These are phyloP conservation scores for Lachancea waltii DNA, from an alignment of 805 yeast species.

Conservation along the genomic window DNA sequence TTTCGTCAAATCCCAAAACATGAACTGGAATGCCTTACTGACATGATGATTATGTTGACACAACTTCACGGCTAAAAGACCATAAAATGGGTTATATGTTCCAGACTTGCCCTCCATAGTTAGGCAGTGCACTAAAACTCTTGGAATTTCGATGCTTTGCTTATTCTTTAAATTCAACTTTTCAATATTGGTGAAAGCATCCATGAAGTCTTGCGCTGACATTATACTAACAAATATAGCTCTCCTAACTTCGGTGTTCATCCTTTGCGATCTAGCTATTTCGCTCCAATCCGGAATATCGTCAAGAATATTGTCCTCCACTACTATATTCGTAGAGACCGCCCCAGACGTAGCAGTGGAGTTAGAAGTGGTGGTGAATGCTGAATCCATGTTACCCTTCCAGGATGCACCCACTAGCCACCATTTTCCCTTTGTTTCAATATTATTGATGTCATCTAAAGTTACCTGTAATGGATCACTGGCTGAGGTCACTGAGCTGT, in stretches of 20 bases:
- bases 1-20: constrained; percentile 79
- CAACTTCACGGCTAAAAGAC: constrained; percentile 66
- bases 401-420: constrained; percentile 99
- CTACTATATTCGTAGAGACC: constrained; percentile 32
- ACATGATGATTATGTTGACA: constrained; percentile 62
- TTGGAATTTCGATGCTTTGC: constrained; percentile 83
- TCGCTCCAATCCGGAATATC: constrained; percentile 81
- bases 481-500: constrained; percentile 27
- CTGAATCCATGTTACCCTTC: constrained; percentile 54
- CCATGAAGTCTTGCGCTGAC: constrained; percentile 91
- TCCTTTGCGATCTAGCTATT: constrained; percentile 76
- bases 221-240: constrained; percentile 90
- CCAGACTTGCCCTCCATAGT: constrained; percentile 53
- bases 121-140: constrained; percentile 79
- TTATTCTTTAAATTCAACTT: constrained; percentile 69
- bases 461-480: constrained; percentile 78
- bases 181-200: constrained; percentile 76
- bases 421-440: constrained; percentile 90
- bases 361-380: constrained; percentile 22
- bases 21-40: constrained; percentile 80
- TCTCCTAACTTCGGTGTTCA: constrained; percentile 92
- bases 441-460: constrained; percentile 69
- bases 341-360: constrained; percentile 19
- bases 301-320: constrained; percentile 57
- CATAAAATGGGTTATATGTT: constrained; percentile 84